Evolutionary conservation across 176 grass and related monocot genomes (phyloP).

Genomic region (Avena eriantha): DNA sequence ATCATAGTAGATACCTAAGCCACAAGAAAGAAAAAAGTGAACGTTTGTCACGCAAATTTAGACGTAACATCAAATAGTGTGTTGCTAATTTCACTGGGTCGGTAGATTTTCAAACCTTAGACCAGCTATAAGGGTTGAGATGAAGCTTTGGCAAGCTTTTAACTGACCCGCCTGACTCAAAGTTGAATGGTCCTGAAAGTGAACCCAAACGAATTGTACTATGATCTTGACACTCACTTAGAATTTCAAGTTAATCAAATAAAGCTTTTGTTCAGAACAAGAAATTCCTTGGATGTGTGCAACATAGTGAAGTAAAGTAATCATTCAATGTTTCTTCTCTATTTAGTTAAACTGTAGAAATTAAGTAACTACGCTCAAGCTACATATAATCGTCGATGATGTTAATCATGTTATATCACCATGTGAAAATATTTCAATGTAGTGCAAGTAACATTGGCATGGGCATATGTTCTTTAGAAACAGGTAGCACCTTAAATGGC

Average conservation of each 20-base stretch:
- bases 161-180: conserved; percentile 54
- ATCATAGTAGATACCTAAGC: conserved; percentile 88
- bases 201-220: not conserved
- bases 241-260: not conserved
- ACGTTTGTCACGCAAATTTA: not conserved
- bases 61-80: conserved; percentile 24
- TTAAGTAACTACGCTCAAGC: not conserved
- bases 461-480: not conserved
- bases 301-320: conserved; percentile 2
- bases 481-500: not conserved
- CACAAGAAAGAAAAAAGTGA: not conserved
- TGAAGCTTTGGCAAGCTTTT: conserved; percentile 76
- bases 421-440: not conserved
- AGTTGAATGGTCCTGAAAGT: conserved; percentile 86
- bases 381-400: not conserved
- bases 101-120: conserved; percentile 58
- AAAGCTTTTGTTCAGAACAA: not conserved
- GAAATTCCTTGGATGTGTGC: not conserved
- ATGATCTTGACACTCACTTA: not conserved
- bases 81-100: not conserved
- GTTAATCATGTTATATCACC: not conserved
- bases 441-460: not conserved
- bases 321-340: not conserved
- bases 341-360: not conserved
- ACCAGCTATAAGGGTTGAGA: conserved; percentile 90